phyloP scores from a whole-genome alignment of 1,139 yeast species.

The Yamadazyma atmosphaerica region DNA sequence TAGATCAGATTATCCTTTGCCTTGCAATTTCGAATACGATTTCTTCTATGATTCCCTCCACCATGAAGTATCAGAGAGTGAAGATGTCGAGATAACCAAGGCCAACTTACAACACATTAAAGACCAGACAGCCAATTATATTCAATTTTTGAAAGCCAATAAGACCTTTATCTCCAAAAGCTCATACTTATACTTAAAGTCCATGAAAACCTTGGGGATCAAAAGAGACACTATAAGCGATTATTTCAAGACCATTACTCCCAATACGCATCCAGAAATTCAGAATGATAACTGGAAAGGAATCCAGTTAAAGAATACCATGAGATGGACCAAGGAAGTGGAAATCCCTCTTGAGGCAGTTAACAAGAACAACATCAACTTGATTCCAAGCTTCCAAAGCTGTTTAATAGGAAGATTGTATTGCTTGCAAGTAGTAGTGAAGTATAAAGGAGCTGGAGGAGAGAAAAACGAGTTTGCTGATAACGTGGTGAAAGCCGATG shows the following conservation, averaged over 20 bases:
- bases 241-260: conserved; percentile 31
- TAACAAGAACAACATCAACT: conserved; percentile 41
- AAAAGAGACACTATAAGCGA: conserved; percentile 45
- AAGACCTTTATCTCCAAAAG: conserved; percentile 33
- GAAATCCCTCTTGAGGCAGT: conserved; percentile 30
- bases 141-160: conserved; percentile 35
- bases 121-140: conserved; percentile 34
- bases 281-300: conserved; percentile 32
- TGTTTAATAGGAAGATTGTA: conserved; percentile 46
- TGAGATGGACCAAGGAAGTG: conserved; percentile 31
- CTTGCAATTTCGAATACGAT: conserved; percentile 41
- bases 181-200: conserved; percentile 38
- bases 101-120: conserved; percentile 38
- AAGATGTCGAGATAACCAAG: conserved; percentile 35
- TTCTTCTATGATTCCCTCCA: conserved; percentile 37
- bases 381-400: conserved; percentile 45
- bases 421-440: conserved; percentile 41
- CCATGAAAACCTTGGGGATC: conserved; percentile 39
- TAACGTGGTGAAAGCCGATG: conserved; percentile 37
- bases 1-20: conserved; percentile 43
- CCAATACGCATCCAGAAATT: conserved; percentile 22
- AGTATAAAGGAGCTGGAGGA: conserved; percentile 39
- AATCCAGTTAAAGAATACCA: conserved; percentile 18
- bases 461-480: conserved; percentile 37
- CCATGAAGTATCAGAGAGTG: conserved; percentile 17